phyloP scores from a whole-genome alignment of 148 eudicot genomes.

The Amaranthus palmeri region DNA sequence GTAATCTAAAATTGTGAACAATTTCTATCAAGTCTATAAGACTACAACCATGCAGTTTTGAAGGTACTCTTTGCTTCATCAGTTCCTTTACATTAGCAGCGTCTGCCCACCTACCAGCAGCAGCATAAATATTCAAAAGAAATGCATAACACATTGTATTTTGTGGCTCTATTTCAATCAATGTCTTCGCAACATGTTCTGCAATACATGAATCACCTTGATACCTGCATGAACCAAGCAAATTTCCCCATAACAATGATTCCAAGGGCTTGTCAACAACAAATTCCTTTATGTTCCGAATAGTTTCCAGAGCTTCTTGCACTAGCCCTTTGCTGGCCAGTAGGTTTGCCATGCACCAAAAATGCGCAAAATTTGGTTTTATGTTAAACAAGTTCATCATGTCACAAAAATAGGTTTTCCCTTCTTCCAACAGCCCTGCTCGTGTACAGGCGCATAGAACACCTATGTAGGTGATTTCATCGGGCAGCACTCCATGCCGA shows the following conservation, averaged over 20 bases:
- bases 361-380: slow-evolving; percentile 69
- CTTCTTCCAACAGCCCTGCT: slow-evolving; percentile 43
- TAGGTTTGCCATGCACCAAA: slow-evolving; percentile 84
- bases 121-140: slow-evolving; percentile 57
- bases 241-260: slow-evolving; percentile 46
- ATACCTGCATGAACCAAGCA: slow-evolving; percentile 55
- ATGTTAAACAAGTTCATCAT: slow-evolving; percentile 46
- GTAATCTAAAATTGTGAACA: slow-evolving; percentile 41
- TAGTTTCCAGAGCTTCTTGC: slow-evolving; percentile 51
- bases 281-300: slow-evolving; percentile 37
- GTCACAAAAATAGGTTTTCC: slow-evolving; percentile 46
- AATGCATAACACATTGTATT: slow-evolving; percentile 47
- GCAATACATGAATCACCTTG: slow-evolving; percentile 40
- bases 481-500: slow-evolving; percentile 31
- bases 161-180: slow-evolving; percentile 55
- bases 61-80: slow-evolving; percentile 33
- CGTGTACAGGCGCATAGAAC: slow-evolving; percentile 77
- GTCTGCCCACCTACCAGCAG: slow-evolving; percentile 63
- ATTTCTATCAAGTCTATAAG: slow-evolving; percentile 56
- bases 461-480: slow-evolving; percentile 65
- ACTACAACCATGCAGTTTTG: slow-evolving; percentile 29
- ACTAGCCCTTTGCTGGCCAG: slow-evolving; percentile 49
- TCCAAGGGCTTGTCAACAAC: slow-evolving; percentile 33
- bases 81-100: slow-evolving; percentile 47
- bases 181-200: slow-evolving; percentile 52